A percentile compares a stretch with the other conserved stretches of the same genome.
phyloP scores from a whole-genome alignment of 1,139 yeast genomes.

The Geotrichum klebahnii region DNA sequence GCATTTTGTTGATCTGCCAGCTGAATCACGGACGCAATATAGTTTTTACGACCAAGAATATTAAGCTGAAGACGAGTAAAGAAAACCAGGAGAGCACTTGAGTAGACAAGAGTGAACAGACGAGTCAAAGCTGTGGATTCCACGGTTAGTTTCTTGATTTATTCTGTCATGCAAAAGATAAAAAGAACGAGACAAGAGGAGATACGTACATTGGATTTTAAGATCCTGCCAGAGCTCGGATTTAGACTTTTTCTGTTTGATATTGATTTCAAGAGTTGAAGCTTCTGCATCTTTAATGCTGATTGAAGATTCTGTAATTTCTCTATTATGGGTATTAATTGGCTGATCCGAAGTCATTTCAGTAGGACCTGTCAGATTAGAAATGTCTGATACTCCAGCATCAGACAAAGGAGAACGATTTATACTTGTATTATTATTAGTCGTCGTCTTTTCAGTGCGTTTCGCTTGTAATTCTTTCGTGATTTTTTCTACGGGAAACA shows the following conservation, averaged over 20 bases:
- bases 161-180: no score
- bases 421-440: no score
- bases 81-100: conserved; percentile 63
- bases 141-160: background rate
- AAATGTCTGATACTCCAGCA: conserved; percentile 28
- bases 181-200: no score
- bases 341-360: conserved; percentile 17
- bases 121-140: conserved; percentile 52
- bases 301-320: conserved; percentile 11
- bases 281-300: conserved; percentile 9
- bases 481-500: conserved; percentile 67
- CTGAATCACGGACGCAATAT: conserved; percentile 70
- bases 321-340: background rate
- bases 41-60: conserved; percentile 79
- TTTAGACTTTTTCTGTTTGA: conserved; percentile 46
- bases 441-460: conserved; percentile 42
- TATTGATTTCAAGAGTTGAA: conserved; percentile 18
- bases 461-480: conserved; percentile 66
- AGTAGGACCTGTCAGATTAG: conserved; percentile 38
- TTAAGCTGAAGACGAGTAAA: conserved; percentile 83
- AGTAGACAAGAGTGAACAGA: conserved; percentile 65
- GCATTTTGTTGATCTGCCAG: conserved; percentile 48
- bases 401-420: conserved; percentile 17
- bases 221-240: conserved; percentile 80
- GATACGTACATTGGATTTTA: conserved; percentile 48